These are phyloP conservation scores for Phytophthora pistaciae DNA, from an alignment of 352 stramenopile species.

Conservation along the genomic window DNA sequence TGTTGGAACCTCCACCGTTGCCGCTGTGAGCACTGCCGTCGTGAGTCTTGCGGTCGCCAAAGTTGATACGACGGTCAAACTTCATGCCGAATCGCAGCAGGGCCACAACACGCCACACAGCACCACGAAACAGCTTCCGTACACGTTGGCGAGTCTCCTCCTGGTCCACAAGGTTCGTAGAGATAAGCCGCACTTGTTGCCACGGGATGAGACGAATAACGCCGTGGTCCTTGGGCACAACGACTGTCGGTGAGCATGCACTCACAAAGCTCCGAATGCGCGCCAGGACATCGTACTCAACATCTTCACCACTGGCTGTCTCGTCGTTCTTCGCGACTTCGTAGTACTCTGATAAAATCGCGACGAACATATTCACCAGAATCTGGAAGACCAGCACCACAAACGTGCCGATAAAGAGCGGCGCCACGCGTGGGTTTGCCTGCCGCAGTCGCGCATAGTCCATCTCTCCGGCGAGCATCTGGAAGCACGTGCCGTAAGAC, in stretches of 20 bases:
- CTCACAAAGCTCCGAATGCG: constrained; percentile 82
- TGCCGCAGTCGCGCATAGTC: constrained; percentile 81
- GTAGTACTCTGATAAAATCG: constrained; percentile 91
- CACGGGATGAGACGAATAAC: constrained; percentile 78
- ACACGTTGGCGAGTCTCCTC: constrained; percentile 85
- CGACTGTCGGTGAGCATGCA: constrained; percentile 80
- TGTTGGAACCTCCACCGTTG: constrained; percentile 7
- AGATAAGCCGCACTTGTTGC: constrained; percentile 86
- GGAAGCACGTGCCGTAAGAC: constrained; percentile 88
- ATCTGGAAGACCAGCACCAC: constrained; percentile 90
- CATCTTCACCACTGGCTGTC: constrained; percentile 65
- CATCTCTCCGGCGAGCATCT: constrained; percentile 89
- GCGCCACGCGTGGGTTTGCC: constrained; percentile 82
- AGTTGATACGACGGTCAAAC: constrained; percentile 86
- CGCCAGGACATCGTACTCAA: constrained; percentile 90
- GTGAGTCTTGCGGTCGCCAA: constrained; percentile 65
- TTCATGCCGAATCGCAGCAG: constrained; percentile 89
- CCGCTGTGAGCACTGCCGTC: constrained; percentile 28
- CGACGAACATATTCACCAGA: constrained; percentile 92
- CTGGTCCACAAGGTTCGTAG: constrained; percentile 89
- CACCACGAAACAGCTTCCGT: constrained; percentile 83
- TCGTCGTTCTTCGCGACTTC: constrained; percentile 84
- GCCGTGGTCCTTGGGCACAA: constrained; percentile 76
- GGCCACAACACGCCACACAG: constrained; percentile 90
- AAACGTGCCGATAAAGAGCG: constrained; percentile 87